A percentile compares a stretch with the other conserved stretches of the same genome.
These are phyloP conservation scores for Fraxinus quadrangulata DNA, from an alignment of 257 asterid genomes.

Conservation along the genomic window DNA sequence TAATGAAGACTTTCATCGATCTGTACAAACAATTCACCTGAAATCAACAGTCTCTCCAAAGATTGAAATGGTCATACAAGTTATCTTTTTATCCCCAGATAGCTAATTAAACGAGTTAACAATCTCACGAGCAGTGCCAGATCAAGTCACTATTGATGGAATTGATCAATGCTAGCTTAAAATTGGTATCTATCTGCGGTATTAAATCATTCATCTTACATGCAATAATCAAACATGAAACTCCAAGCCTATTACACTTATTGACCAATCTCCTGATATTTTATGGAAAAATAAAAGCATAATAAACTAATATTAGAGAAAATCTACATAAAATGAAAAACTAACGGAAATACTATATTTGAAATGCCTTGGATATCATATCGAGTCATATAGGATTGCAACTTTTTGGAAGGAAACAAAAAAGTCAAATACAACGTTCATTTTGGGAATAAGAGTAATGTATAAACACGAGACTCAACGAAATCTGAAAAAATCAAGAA, in stretches of 20 bases:
- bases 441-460: too few species aligned
- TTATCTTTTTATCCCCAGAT: background rate
- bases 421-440: too few species aligned
- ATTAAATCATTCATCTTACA: background rate
- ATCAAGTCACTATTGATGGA: background rate
- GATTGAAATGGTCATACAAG: background rate
- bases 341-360: too few species aligned
- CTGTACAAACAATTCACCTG: background rate
- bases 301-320: too few species aligned
- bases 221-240: background rate
- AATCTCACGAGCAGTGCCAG: background rate
- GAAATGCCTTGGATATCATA: too few species aligned
- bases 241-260: background rate
- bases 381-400: too few species aligned
- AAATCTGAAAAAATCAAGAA: too few species aligned
- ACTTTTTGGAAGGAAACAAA: too few species aligned
- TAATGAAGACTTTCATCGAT: background rate
- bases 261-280: too few species aligned
- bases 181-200: background rate
- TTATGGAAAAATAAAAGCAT: too few species aligned
- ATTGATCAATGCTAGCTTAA: background rate
- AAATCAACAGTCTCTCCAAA: background rate
- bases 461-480: too few species aligned
- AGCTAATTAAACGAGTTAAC: background rate
- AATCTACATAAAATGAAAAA: too few species aligned